Evolutionary conservation across 2,329 filamentous ascomycete genomes (phyloP), one percentile per base, ranked within the genome.

Genomic region (Alternaria tenuissima): DNA sequence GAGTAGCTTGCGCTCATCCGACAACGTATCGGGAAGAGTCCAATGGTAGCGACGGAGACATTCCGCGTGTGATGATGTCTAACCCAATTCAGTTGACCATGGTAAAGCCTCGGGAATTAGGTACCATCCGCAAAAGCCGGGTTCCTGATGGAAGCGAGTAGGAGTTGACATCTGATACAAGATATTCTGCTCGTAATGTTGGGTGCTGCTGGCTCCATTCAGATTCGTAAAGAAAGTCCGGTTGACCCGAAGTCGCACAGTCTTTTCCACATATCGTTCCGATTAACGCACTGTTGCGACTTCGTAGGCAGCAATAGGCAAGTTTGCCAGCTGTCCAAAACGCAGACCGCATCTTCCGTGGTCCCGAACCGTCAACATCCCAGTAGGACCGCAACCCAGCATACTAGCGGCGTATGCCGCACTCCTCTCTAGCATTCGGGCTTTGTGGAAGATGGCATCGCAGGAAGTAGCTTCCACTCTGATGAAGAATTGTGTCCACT

Each of bases 1-100:
- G 32, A 51, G 30, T 59, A 52, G 52, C 38, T 42, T 72, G 71
- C 72, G 69, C 61, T 74, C 70, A 69, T 71, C 72, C 71, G 72
- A 71, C 42, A 62, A 52, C 44, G 55, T 42, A 42, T 65, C 71
- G 65, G 67, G 63, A 57, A 59, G 44, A 28, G 42, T 18, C 20
- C 30, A 48, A 41, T 38, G 26, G 52, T 49, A 49, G 54, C 32
- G 58, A 61, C 56, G 65, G 61, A 60, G 20, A 55, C 55, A 38
- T 68, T 72, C 68, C 68, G 68, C 62, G 34, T 28, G 39, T 18
- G 53, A 52, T 26, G 59, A 55, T 18, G 56, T 48, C 53, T 62
- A 64, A 41, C 61, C 59, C 24, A 42, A 65, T 62, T 42, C 11
- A 51, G 61, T 52, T 39, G 46, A 65, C 57, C 55, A 60, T 59